Conservation (phyloP, 2,329 filamentous ascomycete species). For the Trichophyton equinum region DNA sequence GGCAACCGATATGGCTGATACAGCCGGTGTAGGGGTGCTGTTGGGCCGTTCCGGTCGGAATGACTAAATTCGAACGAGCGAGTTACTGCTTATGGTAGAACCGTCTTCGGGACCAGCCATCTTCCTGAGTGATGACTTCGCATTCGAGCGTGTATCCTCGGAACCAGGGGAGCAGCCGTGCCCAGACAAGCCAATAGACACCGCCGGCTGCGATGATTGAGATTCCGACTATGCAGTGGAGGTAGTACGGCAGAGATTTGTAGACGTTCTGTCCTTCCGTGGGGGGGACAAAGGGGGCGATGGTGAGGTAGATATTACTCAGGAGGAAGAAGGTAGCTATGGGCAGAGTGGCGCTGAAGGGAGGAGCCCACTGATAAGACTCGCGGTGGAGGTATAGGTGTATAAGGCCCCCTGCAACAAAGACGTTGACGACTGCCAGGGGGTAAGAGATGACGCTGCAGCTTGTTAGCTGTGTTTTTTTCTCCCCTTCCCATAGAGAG, state of each 20-base stretch:
- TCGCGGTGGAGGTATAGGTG: constrained; percentile 29
- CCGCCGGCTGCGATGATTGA: constrained; percentile 34
- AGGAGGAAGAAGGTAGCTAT: constrained; percentile 47
- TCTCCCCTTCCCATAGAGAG: neutral
- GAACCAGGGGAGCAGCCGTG: constrained; percentile 9
- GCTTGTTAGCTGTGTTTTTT: neutral
- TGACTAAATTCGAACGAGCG: too few species aligned
- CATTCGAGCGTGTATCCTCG: constrained; percentile 8
- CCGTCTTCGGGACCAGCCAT: constrained; percentile 11
- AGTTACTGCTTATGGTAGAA: constrained; percentile 2
- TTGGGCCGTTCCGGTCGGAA: neutral
- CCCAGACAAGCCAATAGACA: constrained; percentile 32
- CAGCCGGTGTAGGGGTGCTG: neutral
- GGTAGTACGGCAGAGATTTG: constrained; percentile 36
- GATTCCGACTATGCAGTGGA: constrained; percentile 38
- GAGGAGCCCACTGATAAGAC: constrained; percentile 39
- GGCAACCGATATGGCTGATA: too few species aligned
- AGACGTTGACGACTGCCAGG: constrained; percentile 18
- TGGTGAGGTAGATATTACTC: constrained; percentile 49
- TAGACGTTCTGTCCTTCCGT: constrained; percentile 34
- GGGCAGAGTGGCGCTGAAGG: constrained; percentile 43
- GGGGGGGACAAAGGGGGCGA: constrained; percentile 44
- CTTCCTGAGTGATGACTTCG: constrained; percentile 9
- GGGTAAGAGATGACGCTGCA: constrained; percentile 16
- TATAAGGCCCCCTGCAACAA: constrained; percentile 38